A percentile compares a stretch with the other conserved stretches of the same genome.
These are phyloP conservation scores for Marasmius sp. DNA, from an alignment of 1,284 basidiomycete species.

Conservation along the genomic window DNA sequence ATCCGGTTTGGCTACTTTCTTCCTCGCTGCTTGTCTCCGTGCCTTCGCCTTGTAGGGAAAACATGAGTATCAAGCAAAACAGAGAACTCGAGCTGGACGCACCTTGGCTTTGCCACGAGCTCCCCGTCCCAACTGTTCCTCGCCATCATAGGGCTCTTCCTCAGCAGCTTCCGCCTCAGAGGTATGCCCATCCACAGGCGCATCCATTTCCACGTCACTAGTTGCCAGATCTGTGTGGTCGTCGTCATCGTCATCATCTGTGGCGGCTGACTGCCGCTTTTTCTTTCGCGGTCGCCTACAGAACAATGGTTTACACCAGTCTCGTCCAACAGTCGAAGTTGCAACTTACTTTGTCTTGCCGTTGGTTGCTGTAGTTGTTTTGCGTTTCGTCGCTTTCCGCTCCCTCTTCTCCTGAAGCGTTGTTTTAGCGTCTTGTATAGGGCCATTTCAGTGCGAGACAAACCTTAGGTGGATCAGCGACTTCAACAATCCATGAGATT, in stretches of 20 bases:
- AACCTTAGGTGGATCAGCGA: conserved; percentile 35
- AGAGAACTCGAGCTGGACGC: not conserved
- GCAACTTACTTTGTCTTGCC: conserved; percentile 38
- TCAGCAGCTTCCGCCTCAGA: conserved; percentile 21
- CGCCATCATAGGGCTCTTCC: conserved; percentile 22
- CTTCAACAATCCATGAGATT: conserved; percentile 51
- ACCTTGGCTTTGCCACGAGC: conserved; percentile 39
- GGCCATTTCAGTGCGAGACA: not conserved
- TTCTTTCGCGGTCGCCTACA: conserved; percentile 31
- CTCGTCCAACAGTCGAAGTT: conserved; percentile 4
- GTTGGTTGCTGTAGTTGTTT: conserved; percentile 36
- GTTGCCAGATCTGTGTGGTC: conserved; percentile 22
- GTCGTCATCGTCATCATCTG: conserved; percentile 20
- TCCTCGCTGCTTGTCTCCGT: too few relatives aligned
- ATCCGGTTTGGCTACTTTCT: too few relatives aligned
- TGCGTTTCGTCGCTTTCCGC: conserved; percentile 40
- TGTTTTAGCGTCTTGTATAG: not conserved
- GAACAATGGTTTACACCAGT: conserved; percentile 7
- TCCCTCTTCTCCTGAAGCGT: conserved; percentile 33
- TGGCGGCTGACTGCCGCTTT: conserved; percentile 30
- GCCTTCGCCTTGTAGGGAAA: too few relatives aligned
- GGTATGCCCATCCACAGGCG: conserved; percentile 11
- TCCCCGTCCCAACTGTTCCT: conserved; percentile 33
- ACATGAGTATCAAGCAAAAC: too few relatives aligned
- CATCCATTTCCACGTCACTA: conserved; percentile 26